A percentile compares a stretch with the other conserved stretches of the same genome.
These are phyloP conservation scores for Penicillium sp. DNA, from an alignment of 2,329 filamentous ascomycete species.

Conservation along the genomic window DNA sequence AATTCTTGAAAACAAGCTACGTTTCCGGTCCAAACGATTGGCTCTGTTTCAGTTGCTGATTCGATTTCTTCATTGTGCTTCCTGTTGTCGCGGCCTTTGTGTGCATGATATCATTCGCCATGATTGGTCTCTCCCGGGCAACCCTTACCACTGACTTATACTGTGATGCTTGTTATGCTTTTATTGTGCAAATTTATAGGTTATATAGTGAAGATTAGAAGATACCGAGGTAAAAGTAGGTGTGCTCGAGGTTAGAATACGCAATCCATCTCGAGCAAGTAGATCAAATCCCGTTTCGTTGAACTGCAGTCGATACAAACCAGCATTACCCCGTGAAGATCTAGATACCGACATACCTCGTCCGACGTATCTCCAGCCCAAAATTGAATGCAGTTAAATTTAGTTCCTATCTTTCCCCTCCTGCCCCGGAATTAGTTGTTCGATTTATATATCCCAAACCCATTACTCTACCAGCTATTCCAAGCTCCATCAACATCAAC, in stretches of 20 bases:
- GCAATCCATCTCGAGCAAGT: neutral
- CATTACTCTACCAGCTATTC: neutral
- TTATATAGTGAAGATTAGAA: neutral
- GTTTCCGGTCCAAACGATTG: slow-evolving; percentile 14
- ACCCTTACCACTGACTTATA: neutral
- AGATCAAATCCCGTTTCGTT: neutral
- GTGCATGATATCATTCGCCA: slow-evolving; percentile 1
- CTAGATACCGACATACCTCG: slow-evolving; percentile 7
- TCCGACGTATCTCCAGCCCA: neutral
- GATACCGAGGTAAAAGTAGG: neutral
- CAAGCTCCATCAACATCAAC: neutral
- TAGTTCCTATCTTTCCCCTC: neutral
- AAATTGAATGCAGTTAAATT: neutral
- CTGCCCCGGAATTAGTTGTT: neutral
- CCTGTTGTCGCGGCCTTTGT: neutral
- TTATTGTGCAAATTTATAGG: neutral
- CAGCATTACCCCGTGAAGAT: slow-evolving; percentile 2
- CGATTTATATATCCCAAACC: neutral
- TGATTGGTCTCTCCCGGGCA: neutral
- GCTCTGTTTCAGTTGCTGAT: slow-evolving; percentile 10
- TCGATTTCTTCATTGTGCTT: slow-evolving; percentile 2
- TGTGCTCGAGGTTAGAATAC: neutral
- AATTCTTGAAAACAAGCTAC: slow-evolving; percentile 13
- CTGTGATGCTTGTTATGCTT: neutral
- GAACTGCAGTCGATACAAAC: neutral